Percentiles rank a stretch among this genome's conserved stretches.
These are phyloP conservation scores for Garcia nutans DNA, from an alignment of 345 rosid species.

Conservation along the genomic window DNA sequence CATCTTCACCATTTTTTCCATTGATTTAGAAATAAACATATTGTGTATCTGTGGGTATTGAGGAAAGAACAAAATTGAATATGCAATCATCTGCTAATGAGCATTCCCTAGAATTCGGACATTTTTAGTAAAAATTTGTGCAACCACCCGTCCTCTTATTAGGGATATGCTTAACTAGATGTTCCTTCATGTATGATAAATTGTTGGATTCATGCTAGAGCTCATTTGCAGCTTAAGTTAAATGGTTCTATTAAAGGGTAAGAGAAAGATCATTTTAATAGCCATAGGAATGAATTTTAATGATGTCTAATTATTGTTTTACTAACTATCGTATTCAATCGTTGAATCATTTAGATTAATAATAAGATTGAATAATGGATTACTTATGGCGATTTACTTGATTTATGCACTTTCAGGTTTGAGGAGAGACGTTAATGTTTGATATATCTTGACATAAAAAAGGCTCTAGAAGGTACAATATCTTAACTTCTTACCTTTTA, in stretches of 20 bases:
- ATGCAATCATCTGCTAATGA: not conserved
- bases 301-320: not conserved
- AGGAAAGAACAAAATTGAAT: not conserved
- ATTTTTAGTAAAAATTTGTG: not conserved
- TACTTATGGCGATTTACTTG: not conserved
- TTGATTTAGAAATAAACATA: not conserved
- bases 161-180: not conserved
- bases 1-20: not conserved
- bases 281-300: not conserved
- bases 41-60: not conserved
- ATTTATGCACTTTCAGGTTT: conserved; percentile 46
- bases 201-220: not conserved
- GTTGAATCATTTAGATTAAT: not conserved
- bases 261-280: not conserved
- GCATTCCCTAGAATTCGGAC: not conserved
- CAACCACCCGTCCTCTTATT: not conserved
- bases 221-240: not conserved
- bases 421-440: conserved; percentile 70
- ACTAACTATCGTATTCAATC: not conserved
- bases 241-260: not conserved
- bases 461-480: conserved; percentile 76
- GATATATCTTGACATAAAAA: conserved; percentile 67
- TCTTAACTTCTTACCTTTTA: not conserved
- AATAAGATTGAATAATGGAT: not conserved
- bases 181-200: not conserved